phyloP scores from a whole-genome alignment of 495 filamentous ascomycete species.

The Aspergillus sclerotioniger region DNA sequence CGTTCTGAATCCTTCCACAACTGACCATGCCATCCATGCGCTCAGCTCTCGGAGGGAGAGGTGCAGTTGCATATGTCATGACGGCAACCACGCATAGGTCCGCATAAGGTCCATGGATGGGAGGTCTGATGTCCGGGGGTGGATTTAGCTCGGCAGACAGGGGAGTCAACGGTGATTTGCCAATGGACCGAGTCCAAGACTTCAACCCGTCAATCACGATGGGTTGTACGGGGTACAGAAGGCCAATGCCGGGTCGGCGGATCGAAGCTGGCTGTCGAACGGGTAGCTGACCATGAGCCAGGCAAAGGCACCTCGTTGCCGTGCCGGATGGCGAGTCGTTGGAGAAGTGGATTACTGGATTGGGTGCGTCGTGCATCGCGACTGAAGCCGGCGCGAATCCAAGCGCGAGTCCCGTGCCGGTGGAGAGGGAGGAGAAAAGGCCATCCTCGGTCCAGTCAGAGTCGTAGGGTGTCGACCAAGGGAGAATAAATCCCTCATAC shows the following conservation, averaged over 20 bases:
- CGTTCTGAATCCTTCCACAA: constrained; percentile 3
- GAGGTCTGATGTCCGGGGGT: neutral
- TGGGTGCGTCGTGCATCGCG: constrained; percentile 17
- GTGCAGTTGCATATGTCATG: constrained; percentile 7
- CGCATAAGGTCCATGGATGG: neutral
- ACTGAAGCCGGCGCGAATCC: constrained; percentile 13
- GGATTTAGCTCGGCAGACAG: neutral
- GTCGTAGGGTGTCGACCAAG: neutral
- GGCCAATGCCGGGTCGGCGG: constrained; percentile 5
- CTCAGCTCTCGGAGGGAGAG: neutral
- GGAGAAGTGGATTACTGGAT: constrained; percentile 17
- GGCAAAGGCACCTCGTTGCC: neutral
- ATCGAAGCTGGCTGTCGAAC: neutral
- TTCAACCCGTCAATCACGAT: neutral
- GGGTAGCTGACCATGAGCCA: constrained; percentile 4
- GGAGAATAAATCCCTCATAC: constrained; percentile 24
- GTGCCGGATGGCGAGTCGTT: constrained; percentile 2
- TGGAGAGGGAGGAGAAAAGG: neutral
- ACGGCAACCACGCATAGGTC: constrained; percentile 6
- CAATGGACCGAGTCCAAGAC: constrained; percentile 1
- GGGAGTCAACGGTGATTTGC: neutral
- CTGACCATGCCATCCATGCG: neutral
- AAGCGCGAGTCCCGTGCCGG: constrained; percentile 8
- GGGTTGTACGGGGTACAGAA: constrained; percentile 1
- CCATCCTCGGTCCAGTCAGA: neutral